Base-by-base conservation (phyloP, 78 protist species). In the Ministeria vibrans region DNA sequence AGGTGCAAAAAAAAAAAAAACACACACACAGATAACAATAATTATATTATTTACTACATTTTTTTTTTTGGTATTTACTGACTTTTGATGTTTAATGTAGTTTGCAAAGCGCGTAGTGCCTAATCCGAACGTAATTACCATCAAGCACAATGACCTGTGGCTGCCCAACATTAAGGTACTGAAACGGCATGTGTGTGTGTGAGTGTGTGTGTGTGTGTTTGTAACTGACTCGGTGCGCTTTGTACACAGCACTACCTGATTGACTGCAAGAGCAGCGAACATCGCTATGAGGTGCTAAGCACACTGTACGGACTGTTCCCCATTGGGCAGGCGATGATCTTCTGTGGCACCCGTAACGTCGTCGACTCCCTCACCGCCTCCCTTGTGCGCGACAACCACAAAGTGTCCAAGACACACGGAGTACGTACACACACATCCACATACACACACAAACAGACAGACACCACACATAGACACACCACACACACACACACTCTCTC, bases 231-330 rank as follows among this genome's bases (percentile, higher is more conserved):
- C n/a, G n/a, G n/a, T n/a, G n/a, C n/a, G n/a, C n/a, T n/a, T n/a
- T n/a, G n/a, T n/a, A n/a, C n/a, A n/a, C n/a, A n/a, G 45, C 95
- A 95, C 82, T 90, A 80, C 84, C 90, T 73, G 78, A 64, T 95
- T 46, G 61, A 34, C 38, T 74, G 92, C 66, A 85, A 79, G 34
- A 39, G n/a, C 30, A 64, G 79, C 5, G 76, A 76, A 18, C 75
- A 64, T 49, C 92, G 92, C 72, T 69, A 84, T 45, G 75, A 83
- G 30, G 77, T 84, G 22, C 85, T 95, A 11, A 28, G 42, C 2
- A 95, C 92, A 51, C 43, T 95, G 3, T 95, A 88, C 83, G 83
- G 83, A 6, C 84, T 83, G 44, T 70, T 92, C 22, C 28, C 78
- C 1, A 87, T 92, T 38, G 87, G 91, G 18, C 96, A 95, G 80